Base-by-base conservation (phyloP, 768 basidiomycete genomes). In the Boletus speciosus region DNA sequence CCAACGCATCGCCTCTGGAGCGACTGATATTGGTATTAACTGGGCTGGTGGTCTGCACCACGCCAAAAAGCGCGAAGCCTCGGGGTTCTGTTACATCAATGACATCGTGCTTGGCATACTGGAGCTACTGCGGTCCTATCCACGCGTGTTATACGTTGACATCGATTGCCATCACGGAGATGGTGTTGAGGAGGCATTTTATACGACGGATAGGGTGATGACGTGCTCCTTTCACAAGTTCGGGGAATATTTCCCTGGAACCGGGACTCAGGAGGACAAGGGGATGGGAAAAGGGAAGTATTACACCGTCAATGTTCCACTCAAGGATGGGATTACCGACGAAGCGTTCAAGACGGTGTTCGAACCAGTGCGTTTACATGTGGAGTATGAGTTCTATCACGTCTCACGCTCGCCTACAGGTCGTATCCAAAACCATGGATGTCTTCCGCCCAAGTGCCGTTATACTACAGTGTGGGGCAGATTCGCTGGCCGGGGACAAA, bases 11-110 rank as follows among this genome's bases (percentile, higher is more conserved):
- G 79, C 88, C 44, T 81, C 82, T 4, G 94, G 94, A 2, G 78
- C 87, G 1, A 79, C 93, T 3, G 88, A 90, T 61, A 83, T 89
- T 44, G 86, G 87, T 0, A 91, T 98, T 58, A 97, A 98, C 73
- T 98, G 95, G 97, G 93, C 97, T 1, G 97, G 97, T 9, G 97
- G 97, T 2, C 80, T 99, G 4, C 97, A 99, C 72, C 97, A 99
- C 70, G 97, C 97, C n/a, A 99, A 99, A 75, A 98, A 98, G 70
- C 83, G 90, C 51, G 97, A 98, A 74, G 97, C 96, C 0, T 91
- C 90, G 7, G 97, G 97, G 14, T 99, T 99, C 73, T 99, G 97
- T 78, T 99, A 98, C 76, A 87, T 98, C 73, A 99, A 99, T 71
- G 91, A 95, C 71, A 99, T 98, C 67, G 94, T 97, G 1, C 85